These are phyloP conservation scores for Clonostachys solani DNA, from an alignment of 2,329 filamentous ascomycete genomes.

Conservation along the genomic window DNA sequence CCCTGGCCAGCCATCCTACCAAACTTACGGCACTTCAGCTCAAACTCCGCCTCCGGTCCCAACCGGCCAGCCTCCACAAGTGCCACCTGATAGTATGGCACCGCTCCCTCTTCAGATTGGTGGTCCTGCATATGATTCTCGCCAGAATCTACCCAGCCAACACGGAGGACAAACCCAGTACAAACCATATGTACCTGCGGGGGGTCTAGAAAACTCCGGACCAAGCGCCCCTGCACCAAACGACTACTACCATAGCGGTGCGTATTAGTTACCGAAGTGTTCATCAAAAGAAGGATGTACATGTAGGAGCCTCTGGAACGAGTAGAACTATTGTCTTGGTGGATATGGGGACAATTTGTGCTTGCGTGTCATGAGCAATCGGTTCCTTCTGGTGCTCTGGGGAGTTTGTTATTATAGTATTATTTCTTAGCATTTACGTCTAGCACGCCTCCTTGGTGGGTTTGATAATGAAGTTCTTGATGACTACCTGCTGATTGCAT, in stretches of 20 bases:
- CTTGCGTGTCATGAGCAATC: not conserved
- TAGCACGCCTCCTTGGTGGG: not conserved
- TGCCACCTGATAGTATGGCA: conserved; percentile 22
- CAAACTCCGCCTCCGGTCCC: conserved; percentile 37
- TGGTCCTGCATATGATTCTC: conserved; percentile 42
- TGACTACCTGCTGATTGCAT: no score
- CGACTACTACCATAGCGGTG: conserved; percentile 48
- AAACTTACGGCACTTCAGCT: conserved; percentile 28
- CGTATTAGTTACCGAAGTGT: conserved; percentile 11
- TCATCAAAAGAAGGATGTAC: not conserved
- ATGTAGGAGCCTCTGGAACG: not conserved
- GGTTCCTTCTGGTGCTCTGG: not conserved
- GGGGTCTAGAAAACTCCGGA: conserved; percentile 21
- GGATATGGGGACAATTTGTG: no score
- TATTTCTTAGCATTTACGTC: not conserved
- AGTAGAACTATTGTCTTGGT: no score
- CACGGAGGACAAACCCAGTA: conserved; percentile 34
- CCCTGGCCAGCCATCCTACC: conserved; percentile 31
- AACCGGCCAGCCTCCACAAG: conserved; percentile 21
- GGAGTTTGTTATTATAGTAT: not conserved
- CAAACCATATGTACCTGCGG: conserved; percentile 54
- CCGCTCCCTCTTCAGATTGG: conserved; percentile 38
- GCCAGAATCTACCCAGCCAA: conserved; percentile 47
- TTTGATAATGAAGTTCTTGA: not conserved
- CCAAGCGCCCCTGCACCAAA: conserved; percentile 46